Evolutionary conservation across 1,284 basidiomycete genomes (phyloP).

Genomic region (Leccinum pseudoinsigne): DNA sequence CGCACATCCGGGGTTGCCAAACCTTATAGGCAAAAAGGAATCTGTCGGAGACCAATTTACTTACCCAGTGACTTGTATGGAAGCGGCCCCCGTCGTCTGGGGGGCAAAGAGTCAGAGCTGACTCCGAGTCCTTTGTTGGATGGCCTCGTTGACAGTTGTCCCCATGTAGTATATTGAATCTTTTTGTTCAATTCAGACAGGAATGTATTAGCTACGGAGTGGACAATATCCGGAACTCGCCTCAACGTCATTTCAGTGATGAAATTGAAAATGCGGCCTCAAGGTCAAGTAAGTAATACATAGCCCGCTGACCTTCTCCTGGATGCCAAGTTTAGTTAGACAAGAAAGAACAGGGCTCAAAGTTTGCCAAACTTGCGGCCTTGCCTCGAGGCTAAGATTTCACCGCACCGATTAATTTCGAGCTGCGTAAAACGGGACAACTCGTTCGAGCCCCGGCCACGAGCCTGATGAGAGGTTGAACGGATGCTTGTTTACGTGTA

Average conservation of each 20-base stretch:
- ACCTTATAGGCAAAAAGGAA: conserved; percentile 14
- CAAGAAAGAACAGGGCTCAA: background rate
- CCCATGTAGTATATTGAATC: conserved; percentile 10
- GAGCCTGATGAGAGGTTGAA: background rate
- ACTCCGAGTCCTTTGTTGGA: conserved; percentile 5
- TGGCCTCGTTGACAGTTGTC: conserved; percentile 9
- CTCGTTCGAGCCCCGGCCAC: conserved; percentile 7
- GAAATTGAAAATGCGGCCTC: conserved; percentile 1
- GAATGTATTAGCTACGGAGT: background rate
- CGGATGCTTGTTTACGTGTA: conserved; percentile 10
- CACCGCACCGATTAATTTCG: background rate
- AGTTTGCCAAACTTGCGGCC: background rate
- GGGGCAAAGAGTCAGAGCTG: conserved; percentile 9
- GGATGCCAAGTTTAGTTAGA: background rate
- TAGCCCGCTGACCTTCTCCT: background rate
- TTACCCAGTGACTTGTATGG: background rate
- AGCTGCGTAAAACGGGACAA: background rate
- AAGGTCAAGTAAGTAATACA: background rate
- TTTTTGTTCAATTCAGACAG: conserved; percentile 7
- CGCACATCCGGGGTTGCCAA: conserved; percentile 5
- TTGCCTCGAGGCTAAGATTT: conserved; percentile 3
- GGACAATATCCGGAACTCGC: background rate
- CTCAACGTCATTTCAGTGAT: background rate
- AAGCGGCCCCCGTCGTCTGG: conserved; percentile 2
- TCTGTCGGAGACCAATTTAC: conserved; percentile 3